A percentile compares a stretch with the other conserved stretches of the same genome.
These are phyloP conservation scores for Saccharomyces pastorianus DNA, from an alignment of 1,139 yeast genomes.

Conservation along the genomic window DNA sequence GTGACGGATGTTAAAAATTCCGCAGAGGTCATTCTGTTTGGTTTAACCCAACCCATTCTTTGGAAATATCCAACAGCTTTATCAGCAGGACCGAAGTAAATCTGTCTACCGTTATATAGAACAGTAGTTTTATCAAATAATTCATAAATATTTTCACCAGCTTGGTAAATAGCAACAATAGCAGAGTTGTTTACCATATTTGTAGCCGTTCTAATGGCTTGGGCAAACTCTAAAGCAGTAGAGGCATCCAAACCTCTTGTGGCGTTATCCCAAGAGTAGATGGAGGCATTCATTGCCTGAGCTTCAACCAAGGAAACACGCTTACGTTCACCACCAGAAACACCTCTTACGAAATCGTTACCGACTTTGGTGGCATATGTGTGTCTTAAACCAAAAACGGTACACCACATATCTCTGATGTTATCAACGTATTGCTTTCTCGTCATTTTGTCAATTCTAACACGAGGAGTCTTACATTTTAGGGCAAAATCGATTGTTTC, in stretches of 20 bases:
- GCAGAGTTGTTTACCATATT: constrained; percentile 49
- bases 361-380: constrained; percentile 52
- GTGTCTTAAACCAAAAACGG: constrained; percentile 52
- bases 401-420: constrained; percentile 44
- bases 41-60: constrained; percentile 54
- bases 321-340: constrained; percentile 59
- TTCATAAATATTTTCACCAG: constrained; percentile 57
- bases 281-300: constrained; percentile 46
- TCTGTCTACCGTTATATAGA: constrained; percentile 50
- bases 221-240: constrained; percentile 59
- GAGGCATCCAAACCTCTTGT: constrained; percentile 73
- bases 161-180: constrained; percentile 57
- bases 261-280: constrained; percentile 71
- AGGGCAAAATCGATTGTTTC: constrained; percentile 56
- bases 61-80: constrained; percentile 49
- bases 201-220: constrained; percentile 55
- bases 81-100: constrained; percentile 49
- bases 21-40: constrained; percentile 55
- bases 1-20: constrained; percentile 67
- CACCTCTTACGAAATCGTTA: constrained; percentile 54
- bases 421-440: constrained; percentile 42
- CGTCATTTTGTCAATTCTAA: constrained; percentile 42
- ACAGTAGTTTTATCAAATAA: constrained; percentile 59
- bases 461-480: constrained; percentile 51
- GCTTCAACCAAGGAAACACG: constrained; percentile 61